Conservation (phyloP, 2,329 filamentous ascomycete genomes). For the Aureobasidium sp. region DNA sequence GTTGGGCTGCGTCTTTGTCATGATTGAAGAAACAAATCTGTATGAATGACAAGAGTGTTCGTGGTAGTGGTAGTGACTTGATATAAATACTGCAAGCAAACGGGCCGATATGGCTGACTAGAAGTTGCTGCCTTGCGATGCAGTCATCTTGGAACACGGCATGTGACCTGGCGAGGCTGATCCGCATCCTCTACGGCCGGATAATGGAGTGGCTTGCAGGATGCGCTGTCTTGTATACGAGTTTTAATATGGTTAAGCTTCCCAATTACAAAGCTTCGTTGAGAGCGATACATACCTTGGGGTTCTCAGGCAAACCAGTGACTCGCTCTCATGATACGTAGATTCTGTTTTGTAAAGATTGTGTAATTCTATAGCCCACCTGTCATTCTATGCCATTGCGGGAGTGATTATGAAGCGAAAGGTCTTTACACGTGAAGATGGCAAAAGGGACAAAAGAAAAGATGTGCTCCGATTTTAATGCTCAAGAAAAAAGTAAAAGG, state of each 20-base stretch:
- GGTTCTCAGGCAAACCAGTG: background rate
- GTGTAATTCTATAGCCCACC: background rate
- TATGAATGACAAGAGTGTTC: background rate
- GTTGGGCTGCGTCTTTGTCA: background rate
- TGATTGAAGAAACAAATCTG: background rate
- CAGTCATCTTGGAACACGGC: background rate
- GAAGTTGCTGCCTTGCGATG: background rate
- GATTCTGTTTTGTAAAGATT: no score
- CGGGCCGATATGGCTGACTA: background rate
- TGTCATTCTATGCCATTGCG: background rate
- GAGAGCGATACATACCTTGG: background rate
- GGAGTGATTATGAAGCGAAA: no score
- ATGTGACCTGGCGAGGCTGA: background rate
- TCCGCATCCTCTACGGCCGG: background rate
- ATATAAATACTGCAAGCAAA: background rate
- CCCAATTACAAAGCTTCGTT: background rate
- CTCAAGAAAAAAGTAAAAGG: background rate
- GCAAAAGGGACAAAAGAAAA: background rate
- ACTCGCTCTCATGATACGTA: background rate
- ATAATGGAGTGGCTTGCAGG: background rate
- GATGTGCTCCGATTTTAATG: slow-evolving; percentile 5
- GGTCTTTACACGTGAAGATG: background rate
- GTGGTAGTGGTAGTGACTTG: background rate
- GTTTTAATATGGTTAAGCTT: background rate
- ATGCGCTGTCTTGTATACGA: background rate